A percentile compares a stretch with the other conserved stretches of the same genome.
Conservation (phyloP, 345 rosid genomes). For the Citrus cavaleriei region DNA sequence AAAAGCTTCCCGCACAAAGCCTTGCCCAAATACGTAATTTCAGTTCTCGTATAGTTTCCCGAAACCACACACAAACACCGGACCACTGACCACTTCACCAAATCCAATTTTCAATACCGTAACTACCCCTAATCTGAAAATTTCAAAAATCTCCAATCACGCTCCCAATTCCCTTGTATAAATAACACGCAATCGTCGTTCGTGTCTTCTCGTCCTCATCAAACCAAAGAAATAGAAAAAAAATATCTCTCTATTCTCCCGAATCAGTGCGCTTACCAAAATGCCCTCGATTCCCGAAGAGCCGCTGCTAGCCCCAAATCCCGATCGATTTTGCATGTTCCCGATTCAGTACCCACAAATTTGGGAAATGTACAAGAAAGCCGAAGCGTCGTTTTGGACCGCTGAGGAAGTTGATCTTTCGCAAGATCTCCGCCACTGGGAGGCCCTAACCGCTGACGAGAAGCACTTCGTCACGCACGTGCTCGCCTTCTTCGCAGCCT, state of each 20-base stretch:
- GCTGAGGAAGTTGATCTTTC: constrained; percentile 98
- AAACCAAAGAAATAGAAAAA: no score
- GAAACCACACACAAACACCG: not conserved
- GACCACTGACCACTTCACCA: not conserved
- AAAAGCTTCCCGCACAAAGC: constrained; percentile 26
- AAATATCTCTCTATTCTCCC: no score
- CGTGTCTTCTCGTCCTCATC: not conserved
- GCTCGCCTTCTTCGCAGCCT: constrained; percentile 95
- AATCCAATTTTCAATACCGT: not conserved
- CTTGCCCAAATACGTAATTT: constrained; percentile 2
- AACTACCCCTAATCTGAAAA: not conserved
- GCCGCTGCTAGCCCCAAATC: constrained; percentile 71
- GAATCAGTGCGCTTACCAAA: not conserved
- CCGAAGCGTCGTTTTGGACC: constrained; percentile 97
- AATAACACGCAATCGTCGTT: not conserved
- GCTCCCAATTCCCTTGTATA: constrained; percentile 19
- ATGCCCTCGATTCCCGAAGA: constrained; percentile 57
- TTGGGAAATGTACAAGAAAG: constrained; percentile 99
- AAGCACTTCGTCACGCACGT: constrained; percentile 86
- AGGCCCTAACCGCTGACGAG: constrained; percentile 57
- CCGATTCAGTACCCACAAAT: constrained; percentile 85
- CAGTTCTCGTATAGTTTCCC: not conserved
- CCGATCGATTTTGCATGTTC: constrained; percentile 91
- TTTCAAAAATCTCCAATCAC: constrained; percentile 8
- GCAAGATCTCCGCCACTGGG: constrained; percentile 76